phyloP scores from a whole-genome alignment of 2,329 filamentous ascomycete species.

The Hypocreales sp. region DNA sequence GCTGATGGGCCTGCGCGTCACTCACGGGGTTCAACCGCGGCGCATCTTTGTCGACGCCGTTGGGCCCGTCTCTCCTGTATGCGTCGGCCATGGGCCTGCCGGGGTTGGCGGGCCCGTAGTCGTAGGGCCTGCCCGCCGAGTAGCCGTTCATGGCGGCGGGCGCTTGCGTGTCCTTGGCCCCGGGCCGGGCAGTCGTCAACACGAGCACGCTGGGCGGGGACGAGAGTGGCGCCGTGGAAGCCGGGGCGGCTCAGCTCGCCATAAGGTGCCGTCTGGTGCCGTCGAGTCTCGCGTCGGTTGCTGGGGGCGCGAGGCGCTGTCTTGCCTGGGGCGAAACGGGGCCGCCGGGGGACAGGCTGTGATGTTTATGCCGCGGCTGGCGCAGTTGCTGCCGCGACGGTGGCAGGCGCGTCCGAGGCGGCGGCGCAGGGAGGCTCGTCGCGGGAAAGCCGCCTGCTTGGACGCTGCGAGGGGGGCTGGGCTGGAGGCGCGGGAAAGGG shows the following conservation, averaged over 20 bases:
- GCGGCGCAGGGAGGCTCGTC: no score
- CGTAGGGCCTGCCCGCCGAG: conserved; percentile 18
- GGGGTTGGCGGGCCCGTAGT: conserved; percentile 16
- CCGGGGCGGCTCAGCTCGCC: conserved; percentile 3
- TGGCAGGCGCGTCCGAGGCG: no score
- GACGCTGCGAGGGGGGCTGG: no score
- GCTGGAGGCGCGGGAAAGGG: no score
- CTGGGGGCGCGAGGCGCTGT: no score
- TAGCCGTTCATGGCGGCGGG: conserved; percentile 23
- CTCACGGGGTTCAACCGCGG: conserved; percentile 43
- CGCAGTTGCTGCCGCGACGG: no score
- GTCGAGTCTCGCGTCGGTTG: no score
- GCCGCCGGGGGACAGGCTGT: no score
- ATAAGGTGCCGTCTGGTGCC: conserved; percentile 1
- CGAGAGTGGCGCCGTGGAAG: conserved; percentile 2
- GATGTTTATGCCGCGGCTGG: no score
- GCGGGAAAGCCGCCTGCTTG: no score
- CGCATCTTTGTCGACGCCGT: conserved; percentile 20
- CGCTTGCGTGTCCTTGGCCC: conserved; percentile 1
- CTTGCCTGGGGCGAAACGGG: no score
- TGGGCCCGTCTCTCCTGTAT: conserved; percentile 32
- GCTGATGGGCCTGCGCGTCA: conserved; percentile 1
- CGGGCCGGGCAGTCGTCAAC: conserved; percentile 6
- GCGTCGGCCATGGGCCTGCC: conserved; percentile 39
- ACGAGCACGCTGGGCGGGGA: conserved; percentile 9